phyloP scores from a whole-genome alignment of 495 filamentous ascomycete species.

The Elaphomyces granulatus region DNA sequence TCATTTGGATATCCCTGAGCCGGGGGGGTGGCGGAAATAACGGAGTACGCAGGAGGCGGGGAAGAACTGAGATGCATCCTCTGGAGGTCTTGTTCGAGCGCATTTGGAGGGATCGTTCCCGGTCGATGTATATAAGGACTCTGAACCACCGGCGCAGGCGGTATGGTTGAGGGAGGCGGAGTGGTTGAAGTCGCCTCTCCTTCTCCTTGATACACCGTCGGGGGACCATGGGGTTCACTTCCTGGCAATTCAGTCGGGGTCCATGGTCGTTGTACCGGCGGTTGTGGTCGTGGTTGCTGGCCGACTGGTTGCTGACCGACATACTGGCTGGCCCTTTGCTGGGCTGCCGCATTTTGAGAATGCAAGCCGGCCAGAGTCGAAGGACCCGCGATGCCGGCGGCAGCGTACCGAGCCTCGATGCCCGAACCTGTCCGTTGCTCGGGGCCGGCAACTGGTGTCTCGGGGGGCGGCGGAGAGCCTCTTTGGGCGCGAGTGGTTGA shows the following conservation, averaged over 20 bases:
- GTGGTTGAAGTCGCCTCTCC: constrained; percentile 35
- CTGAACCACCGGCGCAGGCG: constrained; percentile 18
- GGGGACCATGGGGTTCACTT: constrained; percentile 77
- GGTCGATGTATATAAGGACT: constrained; percentile 15
- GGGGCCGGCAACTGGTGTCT: constrained; percentile 76
- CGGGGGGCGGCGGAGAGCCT: constrained; percentile 88
- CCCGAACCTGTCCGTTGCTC: constrained; percentile 54
- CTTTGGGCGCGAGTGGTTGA: constrained; percentile 86
- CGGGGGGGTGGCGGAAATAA: constrained; percentile 41
- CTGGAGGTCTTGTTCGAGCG: constrained; percentile 76
- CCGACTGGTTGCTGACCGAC: constrained; percentile 33
- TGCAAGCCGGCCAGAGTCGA: constrained; percentile 67
- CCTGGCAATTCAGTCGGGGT: constrained; percentile 90
- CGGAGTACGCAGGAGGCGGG: constrained; percentile 86
- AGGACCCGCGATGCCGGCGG: constrained; percentile 73
- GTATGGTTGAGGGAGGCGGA: constrained; percentile 18
- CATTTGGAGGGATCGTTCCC: constrained; percentile 31
- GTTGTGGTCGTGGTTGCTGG: constrained; percentile 18
- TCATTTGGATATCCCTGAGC: constrained; percentile 61
- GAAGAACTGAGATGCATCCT: constrained; percentile 71
- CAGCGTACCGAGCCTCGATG: constrained; percentile 82
- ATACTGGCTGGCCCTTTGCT: constrained; percentile 64
- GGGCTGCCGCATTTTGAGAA: constrained; percentile 68
- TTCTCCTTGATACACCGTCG: constrained; percentile 80
- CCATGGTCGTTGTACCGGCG: constrained; percentile 60